Base-by-base conservation (phyloP, 129 eudicot genomes). In the Artemisia argyi region DNA sequence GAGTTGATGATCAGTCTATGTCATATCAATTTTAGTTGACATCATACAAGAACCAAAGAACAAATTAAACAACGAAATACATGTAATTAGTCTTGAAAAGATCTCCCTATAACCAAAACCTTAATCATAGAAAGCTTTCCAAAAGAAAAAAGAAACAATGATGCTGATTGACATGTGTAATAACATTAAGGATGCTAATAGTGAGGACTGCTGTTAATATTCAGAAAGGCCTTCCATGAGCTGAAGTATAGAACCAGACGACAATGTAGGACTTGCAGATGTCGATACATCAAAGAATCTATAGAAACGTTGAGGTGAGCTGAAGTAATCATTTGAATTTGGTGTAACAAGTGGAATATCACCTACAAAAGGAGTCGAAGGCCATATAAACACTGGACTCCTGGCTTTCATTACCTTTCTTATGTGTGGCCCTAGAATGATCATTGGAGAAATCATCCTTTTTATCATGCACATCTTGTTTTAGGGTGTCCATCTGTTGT, bases 341-440 rank as follows among this genome's bases (percentile, higher is more conserved):
- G 90, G 88, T 6, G 96, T 85, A 61, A 78, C 83, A 48, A 85
- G 85, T 0, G 95, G 88, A 65, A 83, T 60, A 66, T 84, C 88
- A 1, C 54, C 79, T 69, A 75, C 46, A 52, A 26, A 78, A 5
- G 72, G 72, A 50, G 70, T 79, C 19, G 52, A 39, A 60, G 53
- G 74, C 51, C 42, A n/a, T n/a, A 52, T 65, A 69, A 59, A 44
- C 66, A 71, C 14, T 3, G 87, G 81, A 78, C 69, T 44, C 60
- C 66, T 57, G n/a, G 51, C 61, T 64, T 65, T 59, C 71, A 57
- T 54, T 6, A 50, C 46, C 32, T 35, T 69, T 61, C 53, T 78
- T 74, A 30, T 75, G 69, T 39, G 56, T 72, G 39, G 68, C 68
- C 7, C 53, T 53, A 65, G 79, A 78, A 13, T n/a, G n/a, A n/a